Percentiles rank a stretch among this genome's conserved stretches.
Evolutionary conservation across 495 filamentous ascomycete species (phyloP).

Genomic region (Penicillium turbatum): DNA sequence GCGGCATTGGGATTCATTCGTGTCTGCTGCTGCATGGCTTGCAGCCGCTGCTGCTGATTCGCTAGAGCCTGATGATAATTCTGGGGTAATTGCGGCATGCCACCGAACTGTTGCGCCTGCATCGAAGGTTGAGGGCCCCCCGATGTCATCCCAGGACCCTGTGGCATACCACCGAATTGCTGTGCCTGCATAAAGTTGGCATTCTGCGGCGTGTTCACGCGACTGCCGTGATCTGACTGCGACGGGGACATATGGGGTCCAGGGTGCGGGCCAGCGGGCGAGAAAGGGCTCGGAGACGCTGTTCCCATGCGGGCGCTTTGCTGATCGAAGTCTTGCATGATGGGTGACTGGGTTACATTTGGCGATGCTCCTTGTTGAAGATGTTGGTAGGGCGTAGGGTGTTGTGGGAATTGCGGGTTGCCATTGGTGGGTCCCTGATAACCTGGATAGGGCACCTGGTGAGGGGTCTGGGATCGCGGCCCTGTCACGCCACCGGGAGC

Average conservation of each 20-base stretch:
- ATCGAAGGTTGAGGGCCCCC: constrained; percentile 42
- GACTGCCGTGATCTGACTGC: constrained; percentile 68
- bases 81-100: constrained; percentile 43
- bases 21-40: constrained; percentile 53
- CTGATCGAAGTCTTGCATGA: constrained; percentile 67
- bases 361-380: constrained; percentile 76
- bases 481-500: constrained; percentile 67
- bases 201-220: constrained; percentile 72
- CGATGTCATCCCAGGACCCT: constrained; percentile 28
- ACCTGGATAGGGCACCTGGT: constrained; percentile 63
- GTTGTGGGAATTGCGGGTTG: constrained; percentile 45
- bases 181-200: constrained; percentile 50
- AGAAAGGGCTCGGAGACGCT: constrained; percentile 87
- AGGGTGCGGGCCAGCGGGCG: constrained; percentile 72
- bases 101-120: constrained; percentile 38
- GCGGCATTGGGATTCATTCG: constrained; percentile 58
- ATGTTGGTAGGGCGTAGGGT: constrained; percentile 71
- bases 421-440: constrained; percentile 59
- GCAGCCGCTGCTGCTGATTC: constrained; percentile 47
- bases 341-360: constrained; percentile 86
- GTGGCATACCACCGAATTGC: constrained; percentile 37
- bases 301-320: constrained; percentile 78
- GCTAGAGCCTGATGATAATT: constrained; percentile 49
- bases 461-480: constrained; percentile 90
- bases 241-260: constrained; percentile 73